These are phyloP conservation scores for Mucor irregularis DNA, from an alignment of 371 early-diverging fungal species.

Conservation along the genomic window DNA sequence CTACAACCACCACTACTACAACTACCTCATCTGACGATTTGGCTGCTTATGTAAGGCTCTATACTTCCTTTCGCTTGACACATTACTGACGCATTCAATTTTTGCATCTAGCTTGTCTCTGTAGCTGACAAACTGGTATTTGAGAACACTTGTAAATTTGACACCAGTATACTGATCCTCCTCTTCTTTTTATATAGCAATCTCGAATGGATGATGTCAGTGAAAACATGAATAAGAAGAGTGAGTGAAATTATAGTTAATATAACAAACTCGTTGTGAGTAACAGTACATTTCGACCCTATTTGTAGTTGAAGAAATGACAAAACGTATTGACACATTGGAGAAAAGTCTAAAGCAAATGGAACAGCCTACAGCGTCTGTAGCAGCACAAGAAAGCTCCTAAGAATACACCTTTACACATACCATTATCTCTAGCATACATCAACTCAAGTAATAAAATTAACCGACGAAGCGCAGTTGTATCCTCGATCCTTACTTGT, in stretches of 20 bases:
- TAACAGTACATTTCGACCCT: too few species aligned
- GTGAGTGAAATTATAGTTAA: conserved; percentile 1
- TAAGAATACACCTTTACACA: too few species aligned
- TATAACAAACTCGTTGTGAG: too few species aligned
- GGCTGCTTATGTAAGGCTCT: conserved; percentile 10
- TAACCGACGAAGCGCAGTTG: too few species aligned
- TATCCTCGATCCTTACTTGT: too few species aligned
- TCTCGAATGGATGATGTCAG: conserved; percentile 14
- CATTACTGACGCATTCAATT: not conserved
- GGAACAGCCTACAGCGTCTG: not conserved
- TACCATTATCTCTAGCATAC: too few species aligned
- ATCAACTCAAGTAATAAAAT: not conserved
- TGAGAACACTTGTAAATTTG: too few species aligned
- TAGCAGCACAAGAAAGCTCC: not conserved
- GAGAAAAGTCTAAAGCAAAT: conserved; percentile 21
- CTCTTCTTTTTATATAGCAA: conserved; percentile 6
- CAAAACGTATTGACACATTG: conserved; percentile 13
- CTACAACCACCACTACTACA: conserved; percentile 1
- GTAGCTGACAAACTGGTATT: conserved; percentile 21
- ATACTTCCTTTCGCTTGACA: not conserved
- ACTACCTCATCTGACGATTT: conserved; percentile 8
- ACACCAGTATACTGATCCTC: too few species aligned
- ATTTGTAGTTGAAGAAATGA: conserved; percentile 27
- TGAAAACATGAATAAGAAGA: conserved; percentile 11
- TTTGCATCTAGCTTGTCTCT: conserved; percentile 6